Evolutionary conservation across 2,329 filamentous ascomycete genomes (phyloP), one percentile per base, ranked within the genome.

Genomic region (Stenocarpella maydis): DNA sequence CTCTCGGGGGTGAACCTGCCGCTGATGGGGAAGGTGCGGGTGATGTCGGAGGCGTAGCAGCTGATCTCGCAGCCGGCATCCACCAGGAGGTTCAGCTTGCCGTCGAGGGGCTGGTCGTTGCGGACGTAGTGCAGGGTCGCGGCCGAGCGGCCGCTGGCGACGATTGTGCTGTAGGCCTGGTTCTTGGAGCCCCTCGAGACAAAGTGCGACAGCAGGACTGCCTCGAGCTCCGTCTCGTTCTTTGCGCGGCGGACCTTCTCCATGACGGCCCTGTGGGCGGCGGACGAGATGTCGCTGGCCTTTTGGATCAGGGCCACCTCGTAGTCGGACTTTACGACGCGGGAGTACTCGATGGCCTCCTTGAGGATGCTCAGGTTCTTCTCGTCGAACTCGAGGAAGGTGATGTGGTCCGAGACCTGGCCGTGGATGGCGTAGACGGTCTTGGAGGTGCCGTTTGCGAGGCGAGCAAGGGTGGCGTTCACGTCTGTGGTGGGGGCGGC

Each of bases 91-190:
- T 97, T 91, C 67, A 93, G 88, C 81, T 95, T 94, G 52, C 88
- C 89, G 0, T 82, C 81, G 43, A 95, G 82, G 0, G 90, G 85
- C 76, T 91, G 86, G 72, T 94, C 85, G 78, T 97, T 97, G 76
- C 91, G 88, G 28, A 94, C 88, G 75, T 98, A 98, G 81, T 98
- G 95, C 41, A 98, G 86, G 1, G 93, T 96, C 6, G 94, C 93
- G 0, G 92, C 95, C 19, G 92, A 91, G 6, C 89, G 86, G 14
- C 95, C 95, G 41, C 88, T 88, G 0, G 94, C 95, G 21, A 96
- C 90, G 75, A 98, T 98, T 71, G 91, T 91, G 73, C 92, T 88
- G 80, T 98, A 98, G 1, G 95, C 91, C 83, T 97, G 94, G 75
- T 96, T 90, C 77, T 90, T 91, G 65, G 92, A 91, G 28, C 92